These are phyloP conservation scores for Pseudopediastrum boryanum DNA, from an alignment of 139 green algal genomes.

Conservation along the genomic window DNA sequence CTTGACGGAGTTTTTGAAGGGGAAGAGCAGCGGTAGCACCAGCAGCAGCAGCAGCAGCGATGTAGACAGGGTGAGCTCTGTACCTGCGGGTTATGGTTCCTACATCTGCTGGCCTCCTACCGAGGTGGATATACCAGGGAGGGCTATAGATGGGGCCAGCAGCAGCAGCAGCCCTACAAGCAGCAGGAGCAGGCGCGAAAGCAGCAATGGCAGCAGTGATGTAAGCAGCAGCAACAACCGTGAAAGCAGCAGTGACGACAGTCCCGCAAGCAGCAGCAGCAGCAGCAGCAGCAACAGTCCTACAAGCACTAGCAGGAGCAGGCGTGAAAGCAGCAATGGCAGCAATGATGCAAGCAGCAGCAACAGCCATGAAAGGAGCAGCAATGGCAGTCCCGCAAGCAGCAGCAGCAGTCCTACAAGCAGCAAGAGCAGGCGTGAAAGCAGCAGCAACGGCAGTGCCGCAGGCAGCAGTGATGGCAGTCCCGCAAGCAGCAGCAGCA, in stretches of 20 bases:
- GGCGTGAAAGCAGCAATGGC: background rate
- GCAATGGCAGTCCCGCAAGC: background rate
- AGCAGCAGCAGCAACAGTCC: background rate
- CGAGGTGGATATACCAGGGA: too few species aligned
- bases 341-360: background rate
- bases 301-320: background rate
- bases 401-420: too few species aligned
- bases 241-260: background rate
- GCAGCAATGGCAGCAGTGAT: too few species aligned
- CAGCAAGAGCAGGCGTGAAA: background rate
- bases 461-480: background rate
- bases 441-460: background rate
- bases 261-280: background rate
- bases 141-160: background rate
- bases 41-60: background rate
- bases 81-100: too few species aligned
- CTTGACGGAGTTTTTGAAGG: background rate
- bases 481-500: background rate
- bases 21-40: background rate
- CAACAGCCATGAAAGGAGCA: background rate
- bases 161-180: background rate
- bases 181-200: too few species aligned
- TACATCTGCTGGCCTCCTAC: too few species aligned
- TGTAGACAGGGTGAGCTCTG: background rate
- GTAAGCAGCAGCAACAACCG: background rate